phyloP scores from a whole-genome alignment of 805 yeast species.

The Spathaspora sp. region DNA sequence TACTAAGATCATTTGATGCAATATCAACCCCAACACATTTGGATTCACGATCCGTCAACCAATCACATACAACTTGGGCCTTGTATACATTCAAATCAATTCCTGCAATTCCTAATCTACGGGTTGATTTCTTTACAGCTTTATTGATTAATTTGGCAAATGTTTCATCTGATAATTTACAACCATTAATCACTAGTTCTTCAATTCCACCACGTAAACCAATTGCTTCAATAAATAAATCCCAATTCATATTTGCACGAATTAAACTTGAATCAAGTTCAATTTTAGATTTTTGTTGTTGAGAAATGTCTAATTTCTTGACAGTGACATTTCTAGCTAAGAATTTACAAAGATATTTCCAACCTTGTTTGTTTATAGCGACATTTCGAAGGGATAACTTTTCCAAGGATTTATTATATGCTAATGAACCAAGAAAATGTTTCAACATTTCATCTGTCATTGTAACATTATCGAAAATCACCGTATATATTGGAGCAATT shows the following conservation, averaged over 20 bases:
- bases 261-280: conserved; percentile 35
- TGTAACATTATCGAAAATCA: conserved; percentile 55
- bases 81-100: conserved; percentile 44
- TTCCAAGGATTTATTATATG: conserved; percentile 41
- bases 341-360: conserved; percentile 50
- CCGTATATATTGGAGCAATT: conserved; percentile 51
- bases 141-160: conserved; percentile 38
- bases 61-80: conserved; percentile 39
- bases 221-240: conserved; percentile 42
- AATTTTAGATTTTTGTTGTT: conserved; percentile 50
- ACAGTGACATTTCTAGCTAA: conserved; percentile 39
- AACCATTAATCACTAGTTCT: conserved; percentile 57
- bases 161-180: conserved; percentile 41
- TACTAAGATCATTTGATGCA: conserved; percentile 50
- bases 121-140: conserved; percentile 42
- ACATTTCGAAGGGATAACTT: conserved; percentile 54
- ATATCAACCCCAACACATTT: conserved; percentile 55
- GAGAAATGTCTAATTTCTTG: conserved; percentile 53
- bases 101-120: conserved; percentile 52
- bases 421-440: conserved; percentile 45
- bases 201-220: conserved; percentile 49
- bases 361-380: conserved; percentile 49
- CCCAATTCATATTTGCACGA: conserved; percentile 53
- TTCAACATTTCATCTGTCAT: conserved; percentile 53
- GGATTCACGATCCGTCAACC: conserved; percentile 43